Percentiles rank a stretch among this genome's conserved stretches.
These are phyloP conservation scores for Singerocomus rubriflavus DNA, from an alignment of 1,284 basidiomycete species.

Conservation along the genomic window DNA sequence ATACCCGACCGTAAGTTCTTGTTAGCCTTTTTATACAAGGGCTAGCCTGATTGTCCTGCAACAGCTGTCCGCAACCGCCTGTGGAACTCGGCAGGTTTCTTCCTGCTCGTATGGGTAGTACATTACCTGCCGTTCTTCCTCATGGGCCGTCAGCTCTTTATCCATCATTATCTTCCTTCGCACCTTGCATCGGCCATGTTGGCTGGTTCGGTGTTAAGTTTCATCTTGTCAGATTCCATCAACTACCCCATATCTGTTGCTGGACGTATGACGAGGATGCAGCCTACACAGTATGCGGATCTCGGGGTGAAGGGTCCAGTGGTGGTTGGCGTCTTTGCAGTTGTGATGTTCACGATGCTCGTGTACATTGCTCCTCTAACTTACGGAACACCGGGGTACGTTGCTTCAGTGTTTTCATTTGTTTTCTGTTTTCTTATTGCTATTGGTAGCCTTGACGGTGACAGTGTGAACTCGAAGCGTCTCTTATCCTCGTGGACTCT, in stretches of 20 bases:
- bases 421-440: constrained; percentile 9
- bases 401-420: constrained; percentile 16
- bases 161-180: constrained; percentile 97
- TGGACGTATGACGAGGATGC: constrained; percentile 59
- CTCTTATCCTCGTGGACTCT: constrained; percentile 78
- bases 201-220: constrained; percentile 90
- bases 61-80: constrained; percentile 86
- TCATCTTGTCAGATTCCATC: constrained; percentile 87
- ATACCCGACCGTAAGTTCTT: constrained; percentile 75
- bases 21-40: neutral
- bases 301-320: constrained; percentile 67
- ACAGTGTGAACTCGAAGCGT: constrained; percentile 68
- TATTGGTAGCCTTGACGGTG: constrained; percentile 62
- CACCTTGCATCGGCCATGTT: constrained; percentile 90
- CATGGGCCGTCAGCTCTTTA: constrained; percentile 95
- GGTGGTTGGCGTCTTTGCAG: constrained; percentile 55
- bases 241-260: constrained; percentile 86
- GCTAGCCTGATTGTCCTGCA: constrained; percentile 8
- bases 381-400: constrained; percentile 89
- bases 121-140: constrained; percentile 99
- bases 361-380: constrained; percentile 83
- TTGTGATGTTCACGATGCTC: constrained; percentile 68
- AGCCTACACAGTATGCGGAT: constrained; percentile 67
- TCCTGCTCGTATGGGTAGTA: constrained; percentile 90
- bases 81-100: constrained; percentile 95